Base-by-base conservation (phyloP, 345 rosid species). In the Citropsis articulata region DNA sequence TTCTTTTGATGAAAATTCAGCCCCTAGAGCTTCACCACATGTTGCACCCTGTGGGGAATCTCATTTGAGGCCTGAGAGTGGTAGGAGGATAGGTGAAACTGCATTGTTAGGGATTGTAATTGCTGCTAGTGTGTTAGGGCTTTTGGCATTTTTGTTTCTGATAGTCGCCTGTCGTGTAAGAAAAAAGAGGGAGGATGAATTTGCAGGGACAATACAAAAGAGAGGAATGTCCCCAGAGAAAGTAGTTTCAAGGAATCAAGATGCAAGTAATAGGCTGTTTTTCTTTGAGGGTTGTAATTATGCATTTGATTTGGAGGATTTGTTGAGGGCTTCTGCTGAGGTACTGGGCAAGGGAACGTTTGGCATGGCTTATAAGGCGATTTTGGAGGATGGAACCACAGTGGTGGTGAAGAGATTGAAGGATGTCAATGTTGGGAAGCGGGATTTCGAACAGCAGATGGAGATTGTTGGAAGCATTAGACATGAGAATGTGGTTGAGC, bases 281-380 rank as follows among this genome's bases (percentile, higher is more conserved):
- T 96, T 96, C 94, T 96, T 96, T 16, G 97, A 94, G 83, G 98
- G 98, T n/a, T 91, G 97, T 33, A 90, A 81, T 48, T 94, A 94
- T 79, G 87, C 97, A 28, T 94, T 96, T 62, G 97, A 96, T 89
- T 88, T 96, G 83, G 99, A 96, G 84, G 99, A 96, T 90, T 84
- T 96, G 8, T 83, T 96, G 87, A 91, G 98, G 80, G 99, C 99
- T 71, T 96, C 98, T 18, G 98, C 98, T 21, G 99, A 96, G 82
- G 97, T 96, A n/a, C 83, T 96, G 75, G 99, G 98, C 27, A 96
- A 96, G 68, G 99, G 99, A 57, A 91, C 99, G 14, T 94, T 94
- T 65, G 98, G 99, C 22, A 91, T 88, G 56, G 88, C 99, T 45
- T 96, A 96, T 61, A 96, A 90, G 85, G 99, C 98, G 7, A 84